Conservation (phyloP, 495 filamentous ascomycete species). For the Bacidia gigantensis region DNA sequence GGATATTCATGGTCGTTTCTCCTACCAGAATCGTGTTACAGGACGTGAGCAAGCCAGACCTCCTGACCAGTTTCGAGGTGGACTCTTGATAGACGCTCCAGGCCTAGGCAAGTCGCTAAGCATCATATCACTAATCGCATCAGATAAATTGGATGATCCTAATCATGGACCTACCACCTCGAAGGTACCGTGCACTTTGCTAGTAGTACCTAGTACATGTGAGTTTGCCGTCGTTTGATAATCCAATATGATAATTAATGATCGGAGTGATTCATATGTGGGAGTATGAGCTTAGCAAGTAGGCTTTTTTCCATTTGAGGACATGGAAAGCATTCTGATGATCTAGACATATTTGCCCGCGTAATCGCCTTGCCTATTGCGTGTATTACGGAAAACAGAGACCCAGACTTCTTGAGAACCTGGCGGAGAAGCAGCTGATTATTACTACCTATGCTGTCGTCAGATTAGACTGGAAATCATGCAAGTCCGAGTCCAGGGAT, state of each 20-base stretch:
- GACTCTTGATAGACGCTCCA: constrained; percentile 30
- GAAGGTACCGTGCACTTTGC: too few species aligned
- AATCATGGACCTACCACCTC: too few species aligned
- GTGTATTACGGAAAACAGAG: constrained; percentile 10
- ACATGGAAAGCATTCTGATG: too few species aligned
- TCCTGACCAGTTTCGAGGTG: constrained; percentile 23
- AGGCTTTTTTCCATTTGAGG: too few species aligned
- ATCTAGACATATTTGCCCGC: too few species aligned
- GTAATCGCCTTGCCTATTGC: too few species aligned
- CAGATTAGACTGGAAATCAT: constrained; percentile 6
- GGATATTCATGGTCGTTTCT: background rate
- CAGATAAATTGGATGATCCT: background rate
- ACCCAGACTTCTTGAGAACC: background rate
- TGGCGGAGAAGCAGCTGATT: background rate
- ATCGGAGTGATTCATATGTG: constrained; percentile 10
- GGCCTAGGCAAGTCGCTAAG: constrained; percentile 30
- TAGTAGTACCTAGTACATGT: too few species aligned
- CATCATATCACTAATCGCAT: constrained; percentile 27
- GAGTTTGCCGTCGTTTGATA: too few species aligned
- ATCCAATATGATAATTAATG: too few species aligned
- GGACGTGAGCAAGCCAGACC: constrained; percentile 10
- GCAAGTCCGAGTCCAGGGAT: background rate
- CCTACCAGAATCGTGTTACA: constrained; percentile 23
- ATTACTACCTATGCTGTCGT: constrained; percentile 12
- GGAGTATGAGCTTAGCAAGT: constrained; percentile 8